Percentiles rank a stretch among this genome's conserved stretches.
These are phyloP conservation scores for Aspergillus pseudoterreus DNA, from an alignment of 2,329 filamentous ascomycete genomes.

Conservation along the genomic window DNA sequence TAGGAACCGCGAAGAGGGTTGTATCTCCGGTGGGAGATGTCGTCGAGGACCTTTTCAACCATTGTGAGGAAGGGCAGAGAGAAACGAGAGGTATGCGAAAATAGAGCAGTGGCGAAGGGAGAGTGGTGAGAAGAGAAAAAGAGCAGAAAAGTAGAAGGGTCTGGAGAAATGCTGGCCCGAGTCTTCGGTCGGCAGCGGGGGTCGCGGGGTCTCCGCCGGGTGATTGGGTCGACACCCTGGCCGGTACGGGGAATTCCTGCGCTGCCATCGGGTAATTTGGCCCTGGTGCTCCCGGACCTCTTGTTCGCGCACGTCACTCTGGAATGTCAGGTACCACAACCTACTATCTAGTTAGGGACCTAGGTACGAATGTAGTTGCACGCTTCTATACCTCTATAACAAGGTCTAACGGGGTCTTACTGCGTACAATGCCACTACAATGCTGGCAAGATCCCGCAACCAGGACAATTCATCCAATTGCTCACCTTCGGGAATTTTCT, in stretches of 20 bases:
- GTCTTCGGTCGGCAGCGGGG: constrained; percentile 7
- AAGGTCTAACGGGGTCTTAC: too few species aligned
- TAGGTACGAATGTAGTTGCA: too few species aligned
- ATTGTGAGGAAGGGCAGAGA: constrained; percentile 43
- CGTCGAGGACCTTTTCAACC: constrained; percentile 76
- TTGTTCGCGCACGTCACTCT: too few species aligned
- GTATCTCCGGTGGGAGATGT: constrained; percentile 93
- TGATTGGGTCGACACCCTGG: neutral
- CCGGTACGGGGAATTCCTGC: neutral
- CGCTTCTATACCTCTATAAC: too few species aligned
- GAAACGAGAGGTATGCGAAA: neutral
- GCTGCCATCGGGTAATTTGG: neutral
- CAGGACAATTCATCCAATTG: too few species aligned
- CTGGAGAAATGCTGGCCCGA: neutral
- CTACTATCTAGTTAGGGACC: too few species aligned
- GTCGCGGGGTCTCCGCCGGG: constrained; percentile 22
- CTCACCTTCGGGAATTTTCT: too few species aligned
- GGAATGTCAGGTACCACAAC: too few species aligned
- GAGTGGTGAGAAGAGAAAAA: neutral
- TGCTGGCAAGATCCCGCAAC: too few species aligned
- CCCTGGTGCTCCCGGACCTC: too few species aligned
- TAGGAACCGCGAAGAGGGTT: constrained; percentile 88
- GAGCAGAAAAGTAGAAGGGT: constrained; percentile 1
- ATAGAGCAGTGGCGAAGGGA: neutral
- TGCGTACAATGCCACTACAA: too few species aligned